These are phyloP conservation scores for Trypanosoma platydactyli DNA, from an alignment of 208 protist genomes.

Conservation along the genomic window DNA sequence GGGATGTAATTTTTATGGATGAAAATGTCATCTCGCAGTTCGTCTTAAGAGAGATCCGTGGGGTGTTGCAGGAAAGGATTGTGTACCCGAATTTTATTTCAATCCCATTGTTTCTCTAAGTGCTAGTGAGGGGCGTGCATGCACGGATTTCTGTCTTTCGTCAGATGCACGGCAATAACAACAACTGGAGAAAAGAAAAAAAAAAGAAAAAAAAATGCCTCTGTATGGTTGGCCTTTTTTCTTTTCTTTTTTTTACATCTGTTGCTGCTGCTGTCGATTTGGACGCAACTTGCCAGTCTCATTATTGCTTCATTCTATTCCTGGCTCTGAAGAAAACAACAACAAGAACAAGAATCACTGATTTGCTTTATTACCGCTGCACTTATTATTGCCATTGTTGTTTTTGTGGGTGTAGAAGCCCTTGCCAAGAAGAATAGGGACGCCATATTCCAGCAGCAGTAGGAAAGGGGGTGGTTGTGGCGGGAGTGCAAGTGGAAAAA, in stretches of 20 bases:
- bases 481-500: no score
- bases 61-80: slow-evolving; percentile 64
- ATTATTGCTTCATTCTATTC: no score
- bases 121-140: background rate
- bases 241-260: slow-evolving; percentile 7
- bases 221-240: background rate
- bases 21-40: slow-evolving; percentile 69
- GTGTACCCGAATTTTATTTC: slow-evolving; percentile 72
- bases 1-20: slow-evolving; percentile 58
- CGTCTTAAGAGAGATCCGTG: slow-evolving; percentile 64
- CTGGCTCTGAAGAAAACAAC: no score
- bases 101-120: slow-evolving; percentile 37
- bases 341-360: no score
- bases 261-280: background rate
- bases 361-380: no score
- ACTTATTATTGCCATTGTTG: no score
- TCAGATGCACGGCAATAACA: no score
- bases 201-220: background rate
- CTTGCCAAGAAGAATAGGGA: no score
- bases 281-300: no score
- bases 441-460: no score
- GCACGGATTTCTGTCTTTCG: background rate
- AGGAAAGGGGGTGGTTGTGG: no score
- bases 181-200: slow-evolving; percentile 1
- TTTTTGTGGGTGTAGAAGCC: no score